Percentiles rank a stretch among this genome's conserved stretches.
phyloP scores from a whole-genome alignment of 2,329 filamentous ascomycete genomes.

The Fusarium equiseti region DNA sequence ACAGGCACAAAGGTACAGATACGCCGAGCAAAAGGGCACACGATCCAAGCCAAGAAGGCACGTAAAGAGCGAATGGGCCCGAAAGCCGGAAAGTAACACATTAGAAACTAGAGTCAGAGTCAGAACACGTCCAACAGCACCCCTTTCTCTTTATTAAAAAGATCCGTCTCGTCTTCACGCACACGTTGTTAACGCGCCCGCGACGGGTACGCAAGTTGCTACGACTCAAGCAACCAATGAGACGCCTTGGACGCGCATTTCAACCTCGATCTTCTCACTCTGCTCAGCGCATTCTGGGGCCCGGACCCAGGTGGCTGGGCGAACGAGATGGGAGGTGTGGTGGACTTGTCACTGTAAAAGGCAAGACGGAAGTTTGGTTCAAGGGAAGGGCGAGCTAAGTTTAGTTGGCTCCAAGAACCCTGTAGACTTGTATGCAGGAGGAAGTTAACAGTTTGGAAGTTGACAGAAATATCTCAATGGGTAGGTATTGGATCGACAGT shows the following conservation, averaged over 20 bases:
- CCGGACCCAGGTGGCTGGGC: conserved; percentile 43
- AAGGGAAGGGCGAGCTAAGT: conserved; percentile 32
- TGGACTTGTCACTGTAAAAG: conserved; percentile 19
- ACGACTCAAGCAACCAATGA: conserved; percentile 32
- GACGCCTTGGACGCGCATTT: conserved; percentile 40
- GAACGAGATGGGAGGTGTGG: conserved; percentile 31
- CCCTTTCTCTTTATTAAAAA: conserved; percentile 42
- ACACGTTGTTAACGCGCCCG: conserved; percentile 42
- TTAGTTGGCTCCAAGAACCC: conserved; percentile 41
- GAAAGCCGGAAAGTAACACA: conserved; percentile 37
- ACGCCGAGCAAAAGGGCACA: conserved; percentile 29
- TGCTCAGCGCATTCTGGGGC: conserved; percentile 32
- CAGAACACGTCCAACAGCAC: conserved; percentile 32
- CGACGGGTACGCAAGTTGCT: conserved; percentile 33
- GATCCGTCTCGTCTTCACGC: conserved; percentile 30
- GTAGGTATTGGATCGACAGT: conserved; percentile 31
- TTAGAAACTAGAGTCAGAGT: not conserved
- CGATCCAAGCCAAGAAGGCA: conserved; percentile 5
- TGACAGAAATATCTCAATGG: conserved; percentile 37
- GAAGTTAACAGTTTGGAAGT: conserved; percentile 8
- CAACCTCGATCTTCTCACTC: conserved; percentile 32
- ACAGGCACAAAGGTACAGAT: conserved; percentile 14
- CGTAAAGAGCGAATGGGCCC: conserved; percentile 19
- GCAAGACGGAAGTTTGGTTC: conserved; percentile 22
- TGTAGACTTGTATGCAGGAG: conserved; percentile 22